Percentiles rank a stretch among this genome's conserved stretches.
phyloP scores from a whole-genome alignment of 108 stramenopile species.

The Cyclotella choctawhatcheeana region DNA sequence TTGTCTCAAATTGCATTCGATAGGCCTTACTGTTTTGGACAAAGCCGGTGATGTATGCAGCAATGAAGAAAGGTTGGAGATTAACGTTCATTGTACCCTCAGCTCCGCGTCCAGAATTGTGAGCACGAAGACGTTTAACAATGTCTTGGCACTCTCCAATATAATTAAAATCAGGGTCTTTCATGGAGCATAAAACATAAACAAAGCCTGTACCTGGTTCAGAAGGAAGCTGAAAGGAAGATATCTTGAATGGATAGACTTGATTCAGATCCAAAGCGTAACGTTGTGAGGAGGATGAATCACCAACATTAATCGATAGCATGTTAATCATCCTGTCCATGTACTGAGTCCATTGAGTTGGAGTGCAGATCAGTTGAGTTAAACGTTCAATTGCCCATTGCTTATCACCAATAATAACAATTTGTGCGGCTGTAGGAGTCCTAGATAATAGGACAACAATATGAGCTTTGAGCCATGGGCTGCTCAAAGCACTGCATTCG shows the following conservation, averaged over 20 bases:
- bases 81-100: neutral
- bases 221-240: neutral
- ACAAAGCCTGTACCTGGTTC: neutral
- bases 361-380: neutral
- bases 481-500: neutral
- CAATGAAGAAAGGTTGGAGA: neutral
- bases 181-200: neutral
- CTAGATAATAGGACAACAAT: neutral
- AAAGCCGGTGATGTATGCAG: neutral
- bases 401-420: neutral
- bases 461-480: neutral
- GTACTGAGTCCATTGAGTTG: neutral
- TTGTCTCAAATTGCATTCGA: neutral
- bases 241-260: neutral
- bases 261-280: neutral
- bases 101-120: neutral
- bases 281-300: neutral
- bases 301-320: neutral
- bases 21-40: neutral
- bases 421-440: neutral
- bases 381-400: neutral
- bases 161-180: neutral
- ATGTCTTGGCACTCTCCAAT: neutral
- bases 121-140: neutral
- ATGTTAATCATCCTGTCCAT: neutral